Base-by-base conservation (phyloP, 2,329 filamentous ascomycete genomes). In the Ophiostoma australiae region DNA sequence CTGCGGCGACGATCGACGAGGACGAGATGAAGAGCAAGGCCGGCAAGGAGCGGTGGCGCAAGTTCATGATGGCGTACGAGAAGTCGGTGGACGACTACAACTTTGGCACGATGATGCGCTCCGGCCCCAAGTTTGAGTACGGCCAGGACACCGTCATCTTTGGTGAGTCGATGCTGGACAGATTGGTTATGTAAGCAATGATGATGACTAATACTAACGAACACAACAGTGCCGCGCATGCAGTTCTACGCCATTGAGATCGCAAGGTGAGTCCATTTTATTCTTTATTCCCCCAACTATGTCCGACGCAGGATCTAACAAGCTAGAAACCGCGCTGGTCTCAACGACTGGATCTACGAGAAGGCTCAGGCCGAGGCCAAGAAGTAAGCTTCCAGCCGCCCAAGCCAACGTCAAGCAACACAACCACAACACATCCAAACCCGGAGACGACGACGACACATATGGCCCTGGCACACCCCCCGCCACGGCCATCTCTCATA, bases 311-410 rank as follows among this genome's bases (percentile, higher is more conserved):
- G 15, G 8, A 5, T 31, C 91, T 93, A 78, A 91, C 90, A 3
- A 75, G 85, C 86, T 69, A 89, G 92, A 85, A 99, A 99, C 82
- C 90, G 90, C 73, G 87, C 87, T 70, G 94, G 94, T 37, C 82
- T 98, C 72, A 99, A 99, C 78, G 95, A 99, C 81, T 99, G 95
- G 95, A 89, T 99, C 74, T 95, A 94, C 80, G 94, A 98, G 82
- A 86, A 92, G 79, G 87, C 90, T 1, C 89, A 94, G 77, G 84
- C 85, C 71, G 83, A 86, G 75, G 58, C 58, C 58, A 74, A 73
- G 71, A 70, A 73, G 69, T 69, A 69, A 39, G 27, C n/a, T 27
- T 31, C 58, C 44, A 48, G 44, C 44, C 52, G 52, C 52, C 52
- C 52, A 23, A 58, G 23, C 23, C 52, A 15, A 48, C 52, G 52